phyloP scores from a whole-genome alignment of 345 rosid species.

The Citrus glauca region DNA sequence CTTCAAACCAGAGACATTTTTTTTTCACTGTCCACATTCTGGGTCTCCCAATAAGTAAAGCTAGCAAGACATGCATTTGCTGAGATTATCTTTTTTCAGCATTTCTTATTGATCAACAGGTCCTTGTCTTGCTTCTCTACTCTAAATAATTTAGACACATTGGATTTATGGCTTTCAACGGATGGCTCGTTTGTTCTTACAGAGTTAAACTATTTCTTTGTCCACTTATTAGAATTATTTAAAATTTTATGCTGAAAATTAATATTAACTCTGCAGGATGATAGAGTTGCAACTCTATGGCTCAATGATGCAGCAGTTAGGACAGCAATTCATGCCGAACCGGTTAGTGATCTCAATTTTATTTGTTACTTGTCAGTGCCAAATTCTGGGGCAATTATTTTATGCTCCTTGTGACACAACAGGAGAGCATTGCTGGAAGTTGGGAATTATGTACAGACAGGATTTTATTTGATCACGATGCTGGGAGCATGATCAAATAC shows the following conservation, averaged over 20 bases:
- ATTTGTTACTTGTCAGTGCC: neutral
- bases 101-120: neutral
- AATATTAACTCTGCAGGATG: constrained; percentile 43
- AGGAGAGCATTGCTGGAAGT: constrained; percentile 43
- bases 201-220: neutral
- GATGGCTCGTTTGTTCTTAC: neutral
- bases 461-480: constrained; percentile 34
- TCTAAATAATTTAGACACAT: neutral
- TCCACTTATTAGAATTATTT: neutral
- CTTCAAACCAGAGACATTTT: neutral
- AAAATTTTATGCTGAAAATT: neutral
- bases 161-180: neutral
- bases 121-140: neutral
- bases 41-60: neutral
- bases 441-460: constrained; percentile 55
- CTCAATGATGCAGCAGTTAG: constrained; percentile 63
- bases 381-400: constrained; percentile 5
- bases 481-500: constrained; percentile 78
- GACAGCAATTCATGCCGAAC: constrained; percentile 65
- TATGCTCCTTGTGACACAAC: neutral
- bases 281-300: constrained; percentile 76
- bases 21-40: too few relatives aligned
- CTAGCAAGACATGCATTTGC: neutral
- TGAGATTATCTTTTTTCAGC: neutral
- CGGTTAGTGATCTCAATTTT: constrained; percentile 30